Evolutionary conservation across 441 rosid genomes (phyloP).

Genomic region (Hypseocharis bilobata): DNA sequence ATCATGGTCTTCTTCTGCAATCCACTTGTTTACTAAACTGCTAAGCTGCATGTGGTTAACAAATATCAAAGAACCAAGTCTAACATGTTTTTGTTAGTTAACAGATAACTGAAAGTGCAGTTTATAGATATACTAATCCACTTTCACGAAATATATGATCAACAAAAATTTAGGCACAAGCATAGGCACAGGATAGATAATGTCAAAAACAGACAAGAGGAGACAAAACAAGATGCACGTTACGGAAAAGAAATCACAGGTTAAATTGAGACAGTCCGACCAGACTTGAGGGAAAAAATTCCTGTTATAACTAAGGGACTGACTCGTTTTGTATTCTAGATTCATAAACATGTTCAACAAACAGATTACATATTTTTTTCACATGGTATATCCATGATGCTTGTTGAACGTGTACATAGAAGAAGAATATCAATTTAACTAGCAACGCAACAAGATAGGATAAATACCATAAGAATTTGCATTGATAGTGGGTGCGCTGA

Average conservation of each 20-base stretch:
- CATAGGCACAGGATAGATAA: too few species aligned
- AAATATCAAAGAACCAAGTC: background rate
- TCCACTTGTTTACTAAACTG: conserved; percentile 4
- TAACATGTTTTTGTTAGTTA: background rate
- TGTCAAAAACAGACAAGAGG: background rate
- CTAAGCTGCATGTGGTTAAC: background rate
- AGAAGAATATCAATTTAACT: conserved; percentile 2
- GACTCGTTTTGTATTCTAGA: background rate
- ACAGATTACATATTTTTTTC: background rate
- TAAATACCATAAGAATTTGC: conserved; percentile 74
- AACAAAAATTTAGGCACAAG: background rate
- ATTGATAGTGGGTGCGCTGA: conserved; percentile 83
- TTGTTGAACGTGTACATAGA: background rate
- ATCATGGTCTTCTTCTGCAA: background rate
- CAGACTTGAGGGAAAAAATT: background rate
- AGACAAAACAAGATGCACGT: background rate
- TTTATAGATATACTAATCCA: background rate
- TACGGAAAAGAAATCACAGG: background rate
- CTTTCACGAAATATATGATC: conserved; percentile 1
- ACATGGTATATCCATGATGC: conserved; percentile 2
- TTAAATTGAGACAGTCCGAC: background rate
- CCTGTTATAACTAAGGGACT: background rate
- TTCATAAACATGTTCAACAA: background rate
- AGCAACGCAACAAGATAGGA: conserved; percentile 5
- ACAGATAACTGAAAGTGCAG: background rate